These are phyloP conservation scores for Pleurotus tuoliensis DNA, from an alignment of 768 basidiomycete genomes.

Conservation along the genomic window DNA sequence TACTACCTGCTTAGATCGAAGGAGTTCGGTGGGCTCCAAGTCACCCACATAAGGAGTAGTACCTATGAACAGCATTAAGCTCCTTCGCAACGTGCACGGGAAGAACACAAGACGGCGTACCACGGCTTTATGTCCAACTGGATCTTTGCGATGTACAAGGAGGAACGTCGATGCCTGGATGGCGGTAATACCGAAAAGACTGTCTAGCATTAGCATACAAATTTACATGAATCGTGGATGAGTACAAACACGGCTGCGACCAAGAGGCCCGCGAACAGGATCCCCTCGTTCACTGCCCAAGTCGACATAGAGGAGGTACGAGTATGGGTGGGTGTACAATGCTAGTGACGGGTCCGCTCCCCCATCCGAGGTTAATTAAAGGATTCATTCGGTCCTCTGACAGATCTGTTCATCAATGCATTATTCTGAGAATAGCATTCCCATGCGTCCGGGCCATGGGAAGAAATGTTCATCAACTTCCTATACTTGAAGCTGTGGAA, in stretches of 20 bases:
- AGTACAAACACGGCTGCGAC: neutral
- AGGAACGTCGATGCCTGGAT: conserved; percentile 3
- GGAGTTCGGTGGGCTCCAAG: neutral
- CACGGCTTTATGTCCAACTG: neutral
- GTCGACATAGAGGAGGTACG: no score
- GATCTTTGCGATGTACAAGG: conserved; percentile 2
- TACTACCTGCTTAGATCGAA: neutral
- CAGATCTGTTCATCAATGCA: no score
- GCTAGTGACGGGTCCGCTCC: no score
- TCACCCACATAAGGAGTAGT: neutral
- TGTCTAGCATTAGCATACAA: neutral
- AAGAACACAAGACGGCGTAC: neutral
- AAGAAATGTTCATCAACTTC: no score
- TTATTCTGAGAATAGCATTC: no score
- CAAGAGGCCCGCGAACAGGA: neutral
- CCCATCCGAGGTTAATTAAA: no score
- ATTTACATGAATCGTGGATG: neutral
- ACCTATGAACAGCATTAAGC: neutral
- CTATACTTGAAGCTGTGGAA: no score
- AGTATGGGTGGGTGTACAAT: no score
- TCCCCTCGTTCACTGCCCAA: neutral
- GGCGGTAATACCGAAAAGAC: conserved; percentile 2
- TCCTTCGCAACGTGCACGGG: neutral
- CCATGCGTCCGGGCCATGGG: no score
- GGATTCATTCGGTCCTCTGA: no score